Evolutionary conservation across 768 basidiomycete genomes (phyloP).

Genomic region (Tremella mesenterica): DNA sequence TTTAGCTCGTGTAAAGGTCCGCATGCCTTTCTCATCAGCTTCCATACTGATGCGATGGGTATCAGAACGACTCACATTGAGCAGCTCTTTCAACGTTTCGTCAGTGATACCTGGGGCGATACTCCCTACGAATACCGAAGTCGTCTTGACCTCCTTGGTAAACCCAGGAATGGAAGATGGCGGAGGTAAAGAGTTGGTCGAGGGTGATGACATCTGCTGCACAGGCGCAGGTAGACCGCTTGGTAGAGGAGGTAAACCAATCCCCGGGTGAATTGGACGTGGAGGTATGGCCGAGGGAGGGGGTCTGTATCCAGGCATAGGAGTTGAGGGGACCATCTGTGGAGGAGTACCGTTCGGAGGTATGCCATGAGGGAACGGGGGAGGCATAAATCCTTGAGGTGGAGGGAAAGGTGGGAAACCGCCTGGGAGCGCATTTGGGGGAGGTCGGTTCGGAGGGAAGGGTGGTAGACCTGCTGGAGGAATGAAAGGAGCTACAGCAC

Average conservation of each 20-base stretch:
- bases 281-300: constrained; percentile 12
- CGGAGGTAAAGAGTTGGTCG: constrained; percentile 1
- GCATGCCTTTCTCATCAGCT: constrained; percentile 57
- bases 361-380: constrained; percentile 34
- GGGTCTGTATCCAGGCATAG: constrained; percentile 9
- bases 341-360: constrained; percentile 11
- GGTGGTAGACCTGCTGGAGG: constrained; percentile 29
- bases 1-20: constrained; percentile 85
- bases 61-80: constrained; percentile 54
- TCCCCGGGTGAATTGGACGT: constrained; percentile 24
- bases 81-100: constrained; percentile 64
- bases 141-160: constrained; percentile 50
- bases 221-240: constrained; percentile 25
- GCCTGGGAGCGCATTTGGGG: constrained; percentile 12
- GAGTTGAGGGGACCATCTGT: constrained; percentile 1
- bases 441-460: constrained; percentile 26
- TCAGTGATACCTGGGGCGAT: constrained; percentile 91
- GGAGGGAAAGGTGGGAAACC: constrained; percentile 22
- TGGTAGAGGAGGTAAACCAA: constrained; percentile 22
- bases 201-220: too few species aligned
- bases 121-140: constrained; percentile 81
- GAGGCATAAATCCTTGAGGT: constrained; percentile 18
- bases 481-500: constrained; percentile 32
- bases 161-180: constrained; percentile 32
- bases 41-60: background rate